phyloP scores from a whole-genome alignment of 352 stramenopile genomes.

The Phytophthora citrophthora region DNA sequence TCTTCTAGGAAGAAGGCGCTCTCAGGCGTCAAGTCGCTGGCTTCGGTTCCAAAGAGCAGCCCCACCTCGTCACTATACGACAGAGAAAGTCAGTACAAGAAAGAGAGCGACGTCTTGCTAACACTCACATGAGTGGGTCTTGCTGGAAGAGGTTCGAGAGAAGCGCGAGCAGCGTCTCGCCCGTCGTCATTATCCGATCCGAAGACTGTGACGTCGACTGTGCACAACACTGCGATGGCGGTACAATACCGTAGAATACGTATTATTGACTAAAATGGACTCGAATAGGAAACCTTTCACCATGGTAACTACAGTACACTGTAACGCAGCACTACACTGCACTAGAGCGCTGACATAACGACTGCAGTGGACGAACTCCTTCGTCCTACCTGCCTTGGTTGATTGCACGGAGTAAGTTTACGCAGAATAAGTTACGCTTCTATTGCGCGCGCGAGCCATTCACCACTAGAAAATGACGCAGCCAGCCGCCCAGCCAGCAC shows the following conservation, averaged over 20 bases:
- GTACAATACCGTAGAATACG: too few species aligned
- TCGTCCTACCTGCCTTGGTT: not conserved
- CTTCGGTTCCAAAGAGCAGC: slow-evolving; percentile 63
- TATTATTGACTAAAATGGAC: too few species aligned
- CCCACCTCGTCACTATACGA: slow-evolving; percentile 75
- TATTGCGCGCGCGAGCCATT: not conserved
- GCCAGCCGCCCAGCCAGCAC: not conserved
- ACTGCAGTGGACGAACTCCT: too few species aligned
- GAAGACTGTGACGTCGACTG: too few species aligned
- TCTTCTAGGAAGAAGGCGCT: slow-evolving; percentile 72
- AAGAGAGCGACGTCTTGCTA: not conserved
- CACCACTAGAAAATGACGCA: slow-evolving; percentile 9
- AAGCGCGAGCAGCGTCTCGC: slow-evolving; percentile 43
- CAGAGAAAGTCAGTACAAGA: not conserved
- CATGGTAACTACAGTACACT: too few species aligned
- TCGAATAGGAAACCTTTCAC: too few species aligned
- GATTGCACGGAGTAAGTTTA: slow-evolving; percentile 2
- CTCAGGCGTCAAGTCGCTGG: slow-evolving; percentile 49
- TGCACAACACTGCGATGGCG: too few species aligned
- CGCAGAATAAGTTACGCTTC: too few species aligned
- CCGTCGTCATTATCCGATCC: slow-evolving; percentile 14
- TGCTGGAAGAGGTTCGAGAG: slow-evolving; percentile 57
- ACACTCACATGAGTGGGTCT: slow-evolving; percentile 71
- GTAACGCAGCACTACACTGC: too few species aligned
- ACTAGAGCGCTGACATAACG: too few species aligned